phyloP scores from a whole-genome alignment of 257 asterid genomes.

The Asclepias syriaca region DNA sequence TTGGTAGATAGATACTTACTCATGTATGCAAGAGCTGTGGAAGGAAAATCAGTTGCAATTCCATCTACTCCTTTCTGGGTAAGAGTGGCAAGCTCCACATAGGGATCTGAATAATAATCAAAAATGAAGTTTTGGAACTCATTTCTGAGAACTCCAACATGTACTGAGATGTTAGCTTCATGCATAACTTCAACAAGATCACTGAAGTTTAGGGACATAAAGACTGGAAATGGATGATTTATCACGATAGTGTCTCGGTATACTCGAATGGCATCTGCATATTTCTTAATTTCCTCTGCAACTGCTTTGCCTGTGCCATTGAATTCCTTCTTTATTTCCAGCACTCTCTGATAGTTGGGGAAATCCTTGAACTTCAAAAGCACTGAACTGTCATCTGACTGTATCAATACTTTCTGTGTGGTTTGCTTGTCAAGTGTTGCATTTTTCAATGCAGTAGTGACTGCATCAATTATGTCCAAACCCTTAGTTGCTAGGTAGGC shows the following conservation, averaged over 20 bases:
- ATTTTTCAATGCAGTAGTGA: constrained; percentile 49
- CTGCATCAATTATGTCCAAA: constrained; percentile 52
- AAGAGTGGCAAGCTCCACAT: constrained; percentile 55
- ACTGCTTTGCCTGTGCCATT: constrained; percentile 44
- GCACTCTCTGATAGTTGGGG: constrained; percentile 51
- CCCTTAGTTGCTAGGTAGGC: constrained; percentile 57
- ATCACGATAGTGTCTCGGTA: constrained; percentile 46
- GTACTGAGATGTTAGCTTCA: constrained; percentile 72
- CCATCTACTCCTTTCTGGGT: constrained; percentile 50
- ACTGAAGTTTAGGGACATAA: constrained; percentile 43
- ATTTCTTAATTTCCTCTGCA: constrained; percentile 60
- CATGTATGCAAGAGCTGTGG: constrained; percentile 52
- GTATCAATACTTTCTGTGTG: constrained; percentile 51
- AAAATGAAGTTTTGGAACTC: constrained; percentile 65
- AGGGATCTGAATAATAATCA: constrained; percentile 76
- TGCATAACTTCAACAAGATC: constrained; percentile 52
- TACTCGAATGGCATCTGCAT: constrained; percentile 66
- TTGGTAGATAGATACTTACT: constrained; percentile 38
- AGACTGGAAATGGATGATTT: constrained; percentile 31
- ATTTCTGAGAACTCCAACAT: constrained; percentile 58
- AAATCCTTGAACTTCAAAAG: constrained; percentile 43
- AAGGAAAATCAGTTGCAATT: constrained; percentile 62
- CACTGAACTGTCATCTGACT: constrained; percentile 70
- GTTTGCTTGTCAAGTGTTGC: constrained; percentile 58
- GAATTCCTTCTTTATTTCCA: constrained; percentile 26